Evolutionary conservation across 1,139 yeast genomes (phyloP).

Genomic region (Wickerhamomyces sp.): DNA sequence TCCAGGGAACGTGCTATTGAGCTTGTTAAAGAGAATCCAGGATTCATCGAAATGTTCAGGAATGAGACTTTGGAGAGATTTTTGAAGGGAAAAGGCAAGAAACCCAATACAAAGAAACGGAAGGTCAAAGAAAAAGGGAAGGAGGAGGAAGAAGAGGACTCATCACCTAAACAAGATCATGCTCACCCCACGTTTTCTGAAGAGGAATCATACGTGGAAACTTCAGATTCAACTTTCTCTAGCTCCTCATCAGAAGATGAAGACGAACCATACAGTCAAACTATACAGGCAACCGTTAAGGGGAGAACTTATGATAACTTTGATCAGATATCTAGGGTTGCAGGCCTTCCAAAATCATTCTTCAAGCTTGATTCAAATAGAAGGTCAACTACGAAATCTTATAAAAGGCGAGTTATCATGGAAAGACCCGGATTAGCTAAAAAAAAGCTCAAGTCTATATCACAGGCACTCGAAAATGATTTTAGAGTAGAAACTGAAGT

Average conservation of each 20-base stretch:
- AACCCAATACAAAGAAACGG: not conserved
- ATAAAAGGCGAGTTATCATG: not conserved
- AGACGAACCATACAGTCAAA: not conserved
- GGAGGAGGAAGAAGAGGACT: not conserved
- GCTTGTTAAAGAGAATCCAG: constrained; percentile 16
- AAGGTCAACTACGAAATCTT: not conserved
- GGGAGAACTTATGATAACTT: constrained; percentile 17
- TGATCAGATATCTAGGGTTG: constrained; percentile 15
- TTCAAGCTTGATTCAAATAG: constrained; percentile 14
- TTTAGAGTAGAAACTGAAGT: too few species aligned
- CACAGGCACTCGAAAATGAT: not conserved
- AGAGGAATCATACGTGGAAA: constrained; percentile 1
- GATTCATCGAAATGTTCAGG: constrained; percentile 18
- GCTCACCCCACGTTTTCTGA: too few species aligned
- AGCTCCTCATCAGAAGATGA: constrained; percentile 3
- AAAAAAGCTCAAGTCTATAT: constrained; percentile 12
- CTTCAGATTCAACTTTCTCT: not conserved
- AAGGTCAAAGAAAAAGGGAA: not conserved
- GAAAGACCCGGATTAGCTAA: constrained; percentile 20
- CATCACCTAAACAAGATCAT: too few species aligned
- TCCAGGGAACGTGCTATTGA: constrained; percentile 17
- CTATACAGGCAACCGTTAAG: constrained; percentile 10
- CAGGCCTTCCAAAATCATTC: constrained; percentile 21
- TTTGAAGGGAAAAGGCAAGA: constrained; percentile 5
- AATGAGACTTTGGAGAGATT: constrained; percentile 13